These are phyloP conservation scores for Aegilops sharonensis DNA, from an alignment of 176 grass and related monocot genomes.

Conservation along the genomic window DNA sequence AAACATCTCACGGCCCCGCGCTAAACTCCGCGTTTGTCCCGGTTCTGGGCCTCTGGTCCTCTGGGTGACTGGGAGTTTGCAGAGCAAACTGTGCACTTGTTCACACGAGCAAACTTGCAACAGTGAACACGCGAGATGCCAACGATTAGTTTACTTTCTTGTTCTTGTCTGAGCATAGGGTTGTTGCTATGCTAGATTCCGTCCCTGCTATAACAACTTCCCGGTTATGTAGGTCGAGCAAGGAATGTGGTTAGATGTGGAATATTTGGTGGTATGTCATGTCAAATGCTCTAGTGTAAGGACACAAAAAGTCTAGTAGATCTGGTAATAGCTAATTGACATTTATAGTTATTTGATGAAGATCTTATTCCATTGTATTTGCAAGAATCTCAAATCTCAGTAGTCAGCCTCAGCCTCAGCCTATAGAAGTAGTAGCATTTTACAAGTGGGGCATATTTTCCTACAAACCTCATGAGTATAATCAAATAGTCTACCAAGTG, in stretches of 20 bases:
- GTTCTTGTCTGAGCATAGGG: not conserved
- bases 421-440: too few species aligned
- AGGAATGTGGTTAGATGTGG: not conserved
- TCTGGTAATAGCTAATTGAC: too few species aligned
- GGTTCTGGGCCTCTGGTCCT: too few species aligned
- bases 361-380: too few species aligned
- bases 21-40: constrained; percentile 3
- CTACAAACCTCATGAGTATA: not conserved
- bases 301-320: too few species aligned
- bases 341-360: too few species aligned
- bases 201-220: not conserved
- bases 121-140: not conserved
- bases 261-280: constrained; percentile 12
- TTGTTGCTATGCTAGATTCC: not conserved
- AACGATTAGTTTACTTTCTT: not conserved
- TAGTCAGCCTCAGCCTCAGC: too few species aligned
- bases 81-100: not conserved
- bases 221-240: not conserved
- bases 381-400: too few species aligned
- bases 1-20: not conserved
- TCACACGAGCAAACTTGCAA: not conserved
- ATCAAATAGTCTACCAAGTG: not conserved
- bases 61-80: not conserved
- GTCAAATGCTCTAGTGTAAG: not conserved
- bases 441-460: not conserved